Percentiles rank a stretch among this genome's conserved stretches.
Conservation (phyloP, 495 filamentous ascomycete genomes). For the Stereocaulon alpinum region DNA sequence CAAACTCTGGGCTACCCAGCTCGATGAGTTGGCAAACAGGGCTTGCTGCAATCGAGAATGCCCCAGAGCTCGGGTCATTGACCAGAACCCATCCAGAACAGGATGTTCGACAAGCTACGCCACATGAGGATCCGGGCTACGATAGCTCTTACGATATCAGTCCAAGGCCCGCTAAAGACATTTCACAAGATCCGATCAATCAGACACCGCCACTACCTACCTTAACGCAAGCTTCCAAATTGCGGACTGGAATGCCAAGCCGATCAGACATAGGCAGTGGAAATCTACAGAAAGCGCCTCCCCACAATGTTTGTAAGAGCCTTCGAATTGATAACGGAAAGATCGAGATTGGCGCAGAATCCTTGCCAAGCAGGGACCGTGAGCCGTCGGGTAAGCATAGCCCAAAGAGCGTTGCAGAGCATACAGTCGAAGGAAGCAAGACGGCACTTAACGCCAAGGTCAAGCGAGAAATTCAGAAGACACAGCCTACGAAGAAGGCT, state of each 20-base stretch:
- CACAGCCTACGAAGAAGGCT: not conserved
- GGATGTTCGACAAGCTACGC: not conserved
- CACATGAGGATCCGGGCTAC: not conserved
- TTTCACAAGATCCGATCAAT: not conserved
- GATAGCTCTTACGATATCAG: conserved; percentile 7
- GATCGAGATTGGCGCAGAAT: not conserved
- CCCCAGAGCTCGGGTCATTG: not conserved
- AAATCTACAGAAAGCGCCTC: not conserved
- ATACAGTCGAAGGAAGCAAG: not conserved
- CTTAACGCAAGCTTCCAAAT: not conserved
- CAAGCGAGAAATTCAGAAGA: not conserved
- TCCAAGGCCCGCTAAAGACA: not conserved
- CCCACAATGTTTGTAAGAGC: not conserved
- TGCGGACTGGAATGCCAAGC: not conserved
- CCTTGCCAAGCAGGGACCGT: not conserved
- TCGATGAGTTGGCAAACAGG: too few relatives aligned
- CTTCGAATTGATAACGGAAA: not conserved
- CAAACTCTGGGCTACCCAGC: too few relatives aligned
- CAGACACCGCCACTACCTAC: too few relatives aligned
- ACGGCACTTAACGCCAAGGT: not conserved
- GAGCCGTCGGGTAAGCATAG: too few relatives aligned
- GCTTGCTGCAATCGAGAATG: too few relatives aligned
- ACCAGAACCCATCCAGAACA: not conserved
- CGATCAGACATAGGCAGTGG: not conserved
- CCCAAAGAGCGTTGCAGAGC: too few relatives aligned